Conservation (phyloP, 495 filamentous ascomycete species). For the Penicillium ochrochloron region DNA sequence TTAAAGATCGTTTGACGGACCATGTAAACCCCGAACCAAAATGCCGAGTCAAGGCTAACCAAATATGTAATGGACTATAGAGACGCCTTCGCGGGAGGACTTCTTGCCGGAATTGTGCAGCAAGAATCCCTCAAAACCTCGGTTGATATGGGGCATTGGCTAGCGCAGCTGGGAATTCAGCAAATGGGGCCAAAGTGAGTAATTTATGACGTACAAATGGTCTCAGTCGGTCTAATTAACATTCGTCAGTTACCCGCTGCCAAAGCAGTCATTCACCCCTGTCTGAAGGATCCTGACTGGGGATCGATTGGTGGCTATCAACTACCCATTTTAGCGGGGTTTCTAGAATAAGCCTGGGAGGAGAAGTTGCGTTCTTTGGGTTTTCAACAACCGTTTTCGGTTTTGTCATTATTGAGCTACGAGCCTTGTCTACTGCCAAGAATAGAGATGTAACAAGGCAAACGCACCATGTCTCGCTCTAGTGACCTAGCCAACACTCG, state of each 20-base stretch:
- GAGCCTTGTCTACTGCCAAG: not conserved
- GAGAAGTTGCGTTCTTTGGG: not conserved
- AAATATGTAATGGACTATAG: not conserved
- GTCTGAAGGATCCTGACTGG: not conserved
- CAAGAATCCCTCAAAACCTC: not conserved
- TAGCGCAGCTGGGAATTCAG: not conserved
- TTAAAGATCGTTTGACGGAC: not conserved
- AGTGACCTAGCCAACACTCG: not conserved
- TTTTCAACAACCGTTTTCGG: constrained; percentile 1
- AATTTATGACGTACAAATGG: not conserved
- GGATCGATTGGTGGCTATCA: not conserved
- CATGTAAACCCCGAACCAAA: not conserved
- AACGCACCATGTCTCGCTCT: not conserved
- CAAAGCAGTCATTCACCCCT: not conserved
- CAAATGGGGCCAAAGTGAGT: not conserved
- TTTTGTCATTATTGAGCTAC: not conserved
- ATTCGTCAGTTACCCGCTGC: not conserved
- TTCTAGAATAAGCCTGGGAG: not conserved
- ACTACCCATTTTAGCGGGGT: not conserved
- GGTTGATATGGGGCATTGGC: not conserved
- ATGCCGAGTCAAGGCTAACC: not conserved
- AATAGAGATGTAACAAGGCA: not conserved
- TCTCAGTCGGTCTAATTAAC: not conserved
- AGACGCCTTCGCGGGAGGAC: not conserved
- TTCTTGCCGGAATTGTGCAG: not conserved